Evolutionary conservation across 495 filamentous ascomycete genomes (phyloP).

Genomic region (Xylaria scruposa): DNA sequence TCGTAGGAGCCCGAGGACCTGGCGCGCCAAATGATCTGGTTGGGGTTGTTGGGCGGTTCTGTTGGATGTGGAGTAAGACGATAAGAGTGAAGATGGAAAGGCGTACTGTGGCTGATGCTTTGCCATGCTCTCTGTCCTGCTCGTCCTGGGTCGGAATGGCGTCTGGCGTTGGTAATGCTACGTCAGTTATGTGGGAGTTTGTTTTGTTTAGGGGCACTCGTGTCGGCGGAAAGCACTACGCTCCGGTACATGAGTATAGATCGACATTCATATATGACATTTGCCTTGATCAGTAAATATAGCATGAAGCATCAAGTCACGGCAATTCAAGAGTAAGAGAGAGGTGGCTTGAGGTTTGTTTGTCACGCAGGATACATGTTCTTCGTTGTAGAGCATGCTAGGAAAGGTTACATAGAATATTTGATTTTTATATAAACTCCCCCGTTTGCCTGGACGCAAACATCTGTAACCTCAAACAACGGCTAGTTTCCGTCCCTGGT

Average conservation of each 20-base stretch:
- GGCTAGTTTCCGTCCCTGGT: background rate
- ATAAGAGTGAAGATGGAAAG: background rate
- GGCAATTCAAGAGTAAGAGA: background rate
- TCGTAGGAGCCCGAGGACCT: background rate
- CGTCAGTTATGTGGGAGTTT: background rate
- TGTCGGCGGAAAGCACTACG: background rate
- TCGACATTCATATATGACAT: background rate
- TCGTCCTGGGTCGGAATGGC: background rate
- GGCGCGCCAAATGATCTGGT: background rate
- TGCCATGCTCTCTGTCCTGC: background rate
- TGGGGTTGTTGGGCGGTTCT: no score
- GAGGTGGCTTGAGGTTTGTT: background rate
- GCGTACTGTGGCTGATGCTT: background rate
- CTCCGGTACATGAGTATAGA: background rate
- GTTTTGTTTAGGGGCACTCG: background rate
- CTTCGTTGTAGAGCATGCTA: background rate
- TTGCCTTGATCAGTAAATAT: background rate
- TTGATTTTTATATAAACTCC: background rate
- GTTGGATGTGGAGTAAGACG: no score
- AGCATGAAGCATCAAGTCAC: background rate
- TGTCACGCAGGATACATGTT: background rate
- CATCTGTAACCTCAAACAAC: background rate
- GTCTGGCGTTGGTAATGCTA: conserved; percentile 12
- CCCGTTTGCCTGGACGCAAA: background rate
- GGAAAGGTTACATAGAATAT: background rate